These are phyloP conservation scores for Blepharisma japonicum DNA, from an alignment of 73 alveolate genomes.

Conservation along the genomic window DNA sequence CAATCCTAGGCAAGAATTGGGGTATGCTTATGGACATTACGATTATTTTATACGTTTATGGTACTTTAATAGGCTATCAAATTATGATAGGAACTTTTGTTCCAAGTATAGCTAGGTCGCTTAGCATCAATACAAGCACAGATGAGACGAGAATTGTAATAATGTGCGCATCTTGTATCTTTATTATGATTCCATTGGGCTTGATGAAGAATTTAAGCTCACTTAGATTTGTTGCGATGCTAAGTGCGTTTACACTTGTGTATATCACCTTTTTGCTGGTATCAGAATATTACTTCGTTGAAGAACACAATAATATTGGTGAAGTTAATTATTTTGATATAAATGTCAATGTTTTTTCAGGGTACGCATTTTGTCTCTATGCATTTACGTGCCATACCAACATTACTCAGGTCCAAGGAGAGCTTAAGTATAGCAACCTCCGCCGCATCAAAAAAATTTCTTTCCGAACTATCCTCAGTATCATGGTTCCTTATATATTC, in stretches of 20 bases:
- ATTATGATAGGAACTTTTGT: constrained; percentile 1
- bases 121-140: not conserved
- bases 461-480: not conserved
- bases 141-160: not conserved
- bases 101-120: not conserved
- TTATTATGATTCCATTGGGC: not conserved
- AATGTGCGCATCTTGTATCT: not conserved
- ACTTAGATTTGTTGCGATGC: not conserved
- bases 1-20: not conserved
- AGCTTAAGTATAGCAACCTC: not conserved
- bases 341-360: not conserved
- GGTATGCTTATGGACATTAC: not conserved
- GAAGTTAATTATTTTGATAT: not conserved
- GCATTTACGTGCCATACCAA: constrained; percentile 15
- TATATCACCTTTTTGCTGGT: not conserved
- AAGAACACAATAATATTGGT: not conserved
- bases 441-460: not conserved
- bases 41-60: not conserved
- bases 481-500: not conserved
- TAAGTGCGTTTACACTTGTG: constrained; percentile 1
- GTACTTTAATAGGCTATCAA: constrained; percentile 2
- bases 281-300: not conserved
- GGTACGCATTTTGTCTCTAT: not conserved
- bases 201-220: not conserved
- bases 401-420: constrained; percentile 3